Evolutionary conservation across 768 basidiomycete genomes (phyloP).

Genomic region (Suillus clintonianus): DNA sequence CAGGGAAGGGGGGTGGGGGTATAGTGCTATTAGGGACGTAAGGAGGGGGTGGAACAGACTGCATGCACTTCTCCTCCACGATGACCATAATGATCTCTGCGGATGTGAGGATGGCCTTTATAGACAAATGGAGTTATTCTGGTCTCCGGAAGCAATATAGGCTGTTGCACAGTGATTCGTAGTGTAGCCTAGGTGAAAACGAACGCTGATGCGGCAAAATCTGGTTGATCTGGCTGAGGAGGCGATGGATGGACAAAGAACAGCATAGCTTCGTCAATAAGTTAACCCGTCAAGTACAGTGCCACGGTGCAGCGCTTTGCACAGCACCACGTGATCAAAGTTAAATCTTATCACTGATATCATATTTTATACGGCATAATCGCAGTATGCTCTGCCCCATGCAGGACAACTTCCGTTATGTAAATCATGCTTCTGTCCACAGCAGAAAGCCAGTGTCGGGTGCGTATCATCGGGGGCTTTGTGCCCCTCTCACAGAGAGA

Average conservation of each 20-base stretch:
- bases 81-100: constrained; percentile 37
- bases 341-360: too few species aligned
- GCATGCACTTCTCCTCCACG: constrained; percentile 44
- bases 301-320: background rate
- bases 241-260: background rate
- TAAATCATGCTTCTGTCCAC: too few species aligned
- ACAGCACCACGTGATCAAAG: background rate
- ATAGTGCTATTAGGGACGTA: constrained; percentile 28
- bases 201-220: background rate
- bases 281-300: background rate
- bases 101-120: constrained; percentile 3
- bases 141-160: constrained; percentile 3
- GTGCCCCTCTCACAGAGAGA: constrained; percentile 80
- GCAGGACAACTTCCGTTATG: too few species aligned
- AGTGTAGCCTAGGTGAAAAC: background rate
- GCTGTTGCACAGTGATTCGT: background rate
- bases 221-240: background rate
- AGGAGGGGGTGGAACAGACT: constrained; percentile 37
- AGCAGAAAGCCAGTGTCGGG: too few species aligned
- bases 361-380: too few species aligned
- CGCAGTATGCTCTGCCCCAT: too few species aligned
- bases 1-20: constrained; percentile 39
- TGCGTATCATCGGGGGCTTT: too few species aligned
- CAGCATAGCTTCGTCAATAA: background rate
- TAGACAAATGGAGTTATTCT: constrained; percentile 2